Percentiles rank a stretch among this genome's conserved stretches.
phyloP scores from a whole-genome alignment of 345 rosid species.

The Linum trigynum region DNA sequence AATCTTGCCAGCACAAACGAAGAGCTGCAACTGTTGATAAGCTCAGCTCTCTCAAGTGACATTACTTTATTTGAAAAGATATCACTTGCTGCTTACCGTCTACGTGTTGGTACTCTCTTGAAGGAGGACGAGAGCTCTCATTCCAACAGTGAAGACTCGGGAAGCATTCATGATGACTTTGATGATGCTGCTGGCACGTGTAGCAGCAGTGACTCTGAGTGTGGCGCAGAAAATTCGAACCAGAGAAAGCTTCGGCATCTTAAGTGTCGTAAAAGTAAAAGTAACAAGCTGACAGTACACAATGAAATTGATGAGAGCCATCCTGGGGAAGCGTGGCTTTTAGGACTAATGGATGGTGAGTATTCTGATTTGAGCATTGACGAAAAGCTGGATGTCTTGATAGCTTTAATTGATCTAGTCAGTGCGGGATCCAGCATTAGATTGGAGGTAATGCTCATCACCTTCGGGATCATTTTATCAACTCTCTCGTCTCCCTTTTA shows the following conservation, averaged over 20 bases:
- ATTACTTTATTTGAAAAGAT: conserved; percentile 91
- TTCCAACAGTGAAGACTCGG: conserved; percentile 66
- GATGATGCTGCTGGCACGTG: conserved; percentile 26
- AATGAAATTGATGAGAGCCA: conserved; percentile 94
- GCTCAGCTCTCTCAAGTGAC: conserved; percentile 86
- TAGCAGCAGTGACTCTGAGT: conserved; percentile 53
- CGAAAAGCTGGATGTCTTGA: conserved; percentile 76
- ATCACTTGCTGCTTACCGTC: conserved; percentile 65
- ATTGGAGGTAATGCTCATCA: conserved; percentile 54
- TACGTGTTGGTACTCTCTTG: conserved; percentile 45
- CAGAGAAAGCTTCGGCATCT: conserved; percentile 27
- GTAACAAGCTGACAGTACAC: conserved; percentile 28
- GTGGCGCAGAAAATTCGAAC: conserved; percentile 33
- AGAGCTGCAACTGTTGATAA: conserved; percentile 57
- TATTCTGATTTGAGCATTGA: conserved; percentile 78
- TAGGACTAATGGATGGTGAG: conserved; percentile 93
- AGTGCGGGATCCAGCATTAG: conserved; percentile 67
- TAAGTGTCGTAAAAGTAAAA: conserved; percentile 31
- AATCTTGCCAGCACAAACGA: conserved; percentile 45
- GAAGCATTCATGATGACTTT: conserved; percentile 75
- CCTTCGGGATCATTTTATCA: background rate
- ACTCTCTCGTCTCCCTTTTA: background rate
- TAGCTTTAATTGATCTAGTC: conserved; percentile 72
- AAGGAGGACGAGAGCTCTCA: conserved; percentile 39
- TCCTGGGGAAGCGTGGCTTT: conserved; percentile 85